Base-by-base conservation (phyloP, 345 rosid species). In the Melastoma malabathricum region DNA sequence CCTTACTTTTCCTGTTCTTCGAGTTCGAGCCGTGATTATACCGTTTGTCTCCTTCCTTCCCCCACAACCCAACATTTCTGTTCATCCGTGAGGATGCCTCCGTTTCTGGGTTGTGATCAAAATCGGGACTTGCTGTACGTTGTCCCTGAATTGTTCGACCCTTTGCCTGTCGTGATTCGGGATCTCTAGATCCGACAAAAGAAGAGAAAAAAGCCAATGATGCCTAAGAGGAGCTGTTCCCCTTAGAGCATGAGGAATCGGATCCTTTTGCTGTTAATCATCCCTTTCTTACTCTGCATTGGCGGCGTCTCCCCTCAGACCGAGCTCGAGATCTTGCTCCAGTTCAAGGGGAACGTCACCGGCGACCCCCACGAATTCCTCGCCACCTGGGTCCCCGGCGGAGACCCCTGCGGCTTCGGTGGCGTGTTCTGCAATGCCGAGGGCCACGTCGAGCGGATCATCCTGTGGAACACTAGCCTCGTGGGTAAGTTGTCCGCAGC, bases 401-500 rank as follows among this genome's bases (percentile, higher is more conserved):
- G 76, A 19, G 72, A 74, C 50, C 78, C 75, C 52, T 92, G 98
- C 63, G 67, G 73, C 58, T 90, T 75, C 72, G 73, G 48, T 29
- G 96, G 96, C 13, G 84, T 90, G 43, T 58, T 67, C 58, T 90
- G 98, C 67, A 86, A 84, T 56, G 64, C 79, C 0, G 55, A 67
- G 46, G 93, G 96, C 12, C 71, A 78, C 46, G 85, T 86, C 7
- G 95, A 90, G 70, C 84, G 63, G 74, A 78, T 92, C 60, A 93
- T 92, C 44, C 57, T 92, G 45, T 86, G 98, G 98, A 92, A 84
- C 75, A 79, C 68, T 0, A 77, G 84, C 63, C 82, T 87, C 44
- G 69, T 75, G 50, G 98, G 95, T 55, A 71, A 71, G 9, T 50
- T 92, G 22, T 19, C 93, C 6, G 79, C 95, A 20, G 78, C 77